Evolutionary conservation across 1,284 basidiomycete species (phyloP), one percentile per base, ranked within the genome.

Genomic region (Pterula multifida): DNA sequence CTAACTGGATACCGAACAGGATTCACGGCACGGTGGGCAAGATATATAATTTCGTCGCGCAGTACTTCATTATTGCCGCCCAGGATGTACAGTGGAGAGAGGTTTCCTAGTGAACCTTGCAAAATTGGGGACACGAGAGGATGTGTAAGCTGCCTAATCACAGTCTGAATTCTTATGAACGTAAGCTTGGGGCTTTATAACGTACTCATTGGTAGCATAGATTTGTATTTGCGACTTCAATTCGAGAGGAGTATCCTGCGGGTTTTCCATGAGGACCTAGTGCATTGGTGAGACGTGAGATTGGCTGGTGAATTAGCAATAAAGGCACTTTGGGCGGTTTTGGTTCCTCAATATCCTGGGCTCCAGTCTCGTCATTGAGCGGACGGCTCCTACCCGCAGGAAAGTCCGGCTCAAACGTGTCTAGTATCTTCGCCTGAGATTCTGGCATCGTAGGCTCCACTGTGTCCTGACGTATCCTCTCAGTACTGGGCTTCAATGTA

Each of bases 1-100:
- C 81, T 68, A 0, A 81, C 65, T 0, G 87, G 88, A 58, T 82
- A 89, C 26, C 76, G 62, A 0, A 75, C 70, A 0, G 90, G 90
- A 59, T 85, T 69, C 0, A 90, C 88, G 0, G 90, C 89, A 54
- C 87, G 84, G 64, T 93, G 90, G 0, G 90, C 89, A 23, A 81
- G 55, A 59, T 85, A 90, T 25, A 92, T 70, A 51, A 89, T 84
- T 65, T 93, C 89, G 61, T 94, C 90, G 9, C 85, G 67, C 28
- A 93, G 64, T 0, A 90, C 81, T 62, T 93, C 90, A 11, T 79
- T 78, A 58, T 92, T 76, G 0, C 90, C 88, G 1, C 78, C 78
- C 32, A 90, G 68, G 52, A 93, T 81, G 60, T 87, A 87, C 17
- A 93, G 63, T 1, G 90, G 90, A 2, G 86, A 87, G 1, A 94